Base-by-base conservation (phyloP, 352 stramenopile genomes). In the Aphanomyces stellatus region DNA sequence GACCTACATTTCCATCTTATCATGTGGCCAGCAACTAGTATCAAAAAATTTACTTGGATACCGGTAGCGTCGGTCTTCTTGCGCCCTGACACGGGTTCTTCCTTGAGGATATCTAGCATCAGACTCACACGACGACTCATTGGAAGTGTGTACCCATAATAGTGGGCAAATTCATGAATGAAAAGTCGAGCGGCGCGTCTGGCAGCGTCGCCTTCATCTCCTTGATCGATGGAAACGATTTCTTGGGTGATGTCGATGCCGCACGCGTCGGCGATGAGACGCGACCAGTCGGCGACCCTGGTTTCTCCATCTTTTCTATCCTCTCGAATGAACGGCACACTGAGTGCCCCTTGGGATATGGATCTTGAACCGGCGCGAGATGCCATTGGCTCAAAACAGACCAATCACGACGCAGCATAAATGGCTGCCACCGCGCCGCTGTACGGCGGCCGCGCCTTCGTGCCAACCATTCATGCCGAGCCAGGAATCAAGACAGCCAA, bases 121-220 rank as follows among this genome's bases (percentile, higher is more conserved):
- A 8, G 19, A 59, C 19, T 11, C 6, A 11, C 51, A 4, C 51
- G 17, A 8, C 33, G 19, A 40, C n/a, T n/a, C n/a, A n/a, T 37
- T 27, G 24, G 30, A 43, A 11, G 27, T 31, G 19, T 19, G 10
- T 64, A 90, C 81, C 81, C 51, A 78, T 81, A 11, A 88, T 72
- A 1, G 72, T 65, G 0, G 70, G 31, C 24, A 90, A 75, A 1
- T 80, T 78, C 78, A 90, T 87, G 71, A 90, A 90, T 8, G 81
- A 90, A 53, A 81, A 90, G 65, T 88, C 80, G 19, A 90, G 69
- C 2, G 78, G 80, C 13, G 75, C 63, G 31, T 69, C 62, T 15
- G 62, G 62, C 17, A 69, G 11, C 0, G n/a, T 51, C 8, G 62
- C 31, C 25, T 40, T 64, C 17, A 69, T 57, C 17, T 67, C 60